Conservation (phyloP, 805 yeast genomes). For the Saccharomycopsis malanga region DNA sequence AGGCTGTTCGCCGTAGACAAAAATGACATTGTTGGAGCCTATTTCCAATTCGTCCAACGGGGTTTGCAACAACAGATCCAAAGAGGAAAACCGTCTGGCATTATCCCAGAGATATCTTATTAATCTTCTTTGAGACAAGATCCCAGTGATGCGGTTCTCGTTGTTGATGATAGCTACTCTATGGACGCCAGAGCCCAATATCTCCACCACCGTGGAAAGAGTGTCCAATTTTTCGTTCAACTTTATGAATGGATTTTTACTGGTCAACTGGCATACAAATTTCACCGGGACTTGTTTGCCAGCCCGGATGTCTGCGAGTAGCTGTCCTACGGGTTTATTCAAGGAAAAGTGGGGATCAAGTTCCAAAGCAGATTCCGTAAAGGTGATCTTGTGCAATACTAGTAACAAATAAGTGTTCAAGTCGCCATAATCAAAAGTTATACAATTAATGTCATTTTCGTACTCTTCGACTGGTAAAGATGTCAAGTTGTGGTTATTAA, state of each 20-base stretch:
- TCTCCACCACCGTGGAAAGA: constrained; percentile 69
- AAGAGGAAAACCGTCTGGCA: constrained; percentile 74
- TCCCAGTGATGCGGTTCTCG: constrained; percentile 61
- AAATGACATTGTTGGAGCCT: constrained; percentile 64
- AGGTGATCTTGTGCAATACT: constrained; percentile 65
- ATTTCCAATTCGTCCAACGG: constrained; percentile 67
- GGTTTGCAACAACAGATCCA: constrained; percentile 67
- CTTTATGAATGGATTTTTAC: constrained; percentile 82
- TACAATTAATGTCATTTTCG: constrained; percentile 55
- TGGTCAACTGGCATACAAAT: constrained; percentile 76
- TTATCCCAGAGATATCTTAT: constrained; percentile 87
- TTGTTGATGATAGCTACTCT: constrained; percentile 72
- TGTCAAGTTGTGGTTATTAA: constrained; percentile 67
- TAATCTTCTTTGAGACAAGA: constrained; percentile 84
- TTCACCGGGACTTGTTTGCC: constrained; percentile 85
- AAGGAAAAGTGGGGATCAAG: constrained; percentile 25
- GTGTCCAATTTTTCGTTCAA: constrained; percentile 58
- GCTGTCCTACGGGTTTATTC: constrained; percentile 32
- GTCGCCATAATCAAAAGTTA: constrained; percentile 89
- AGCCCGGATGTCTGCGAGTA: constrained; percentile 39
- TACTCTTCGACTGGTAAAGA: constrained; percentile 70
- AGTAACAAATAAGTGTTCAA: constrained; percentile 78
- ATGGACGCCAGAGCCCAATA: constrained; percentile 93
- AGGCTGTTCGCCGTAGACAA: constrained; percentile 80
- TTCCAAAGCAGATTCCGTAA: constrained; percentile 27